A percentile compares a stretch with the other conserved stretches of the same genome.
Evolutionary conservation across 345 rosid genomes (phyloP).

Genomic region (Pseudoturritis turrita): DNA sequence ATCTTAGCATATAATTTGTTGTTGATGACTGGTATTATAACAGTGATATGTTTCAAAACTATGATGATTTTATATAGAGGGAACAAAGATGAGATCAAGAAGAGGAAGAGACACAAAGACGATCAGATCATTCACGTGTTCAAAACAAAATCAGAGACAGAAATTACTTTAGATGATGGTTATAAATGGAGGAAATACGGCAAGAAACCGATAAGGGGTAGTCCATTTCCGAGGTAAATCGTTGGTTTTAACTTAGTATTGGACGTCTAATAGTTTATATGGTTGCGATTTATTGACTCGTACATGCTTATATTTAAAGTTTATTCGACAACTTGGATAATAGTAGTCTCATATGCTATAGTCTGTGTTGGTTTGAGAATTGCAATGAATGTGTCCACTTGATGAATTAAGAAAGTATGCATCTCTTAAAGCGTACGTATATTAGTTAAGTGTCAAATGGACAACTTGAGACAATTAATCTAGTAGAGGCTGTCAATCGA

Average conservation of each 20-base stretch:
- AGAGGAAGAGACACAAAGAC: slow-evolving; percentile 22
- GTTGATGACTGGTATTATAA: neutral
- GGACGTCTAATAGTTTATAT: neutral
- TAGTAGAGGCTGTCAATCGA: neutral
- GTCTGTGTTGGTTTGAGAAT: slow-evolving; percentile 1
- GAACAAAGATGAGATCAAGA: slow-evolving; percentile 21
- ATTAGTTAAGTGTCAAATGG: slow-evolving; percentile 11
- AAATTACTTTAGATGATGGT: slow-evolving; percentile 36
- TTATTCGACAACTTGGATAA: neutral
- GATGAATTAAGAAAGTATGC: slow-evolving; percentile 5
- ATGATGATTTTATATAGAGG: slow-evolving; percentile 11
- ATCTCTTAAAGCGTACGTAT: neutral
- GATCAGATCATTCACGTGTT: slow-evolving; percentile 10
- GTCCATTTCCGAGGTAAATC: slow-evolving; percentile 39
- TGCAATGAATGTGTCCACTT: slow-evolving; percentile 16
- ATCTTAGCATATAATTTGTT: neutral
- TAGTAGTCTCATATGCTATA: slow-evolving; percentile 10
- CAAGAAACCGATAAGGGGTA: slow-evolving; percentile 40
- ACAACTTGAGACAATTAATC: slow-evolving; percentile 16
- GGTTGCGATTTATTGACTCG: neutral
- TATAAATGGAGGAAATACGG: slow-evolving; percentile 51
- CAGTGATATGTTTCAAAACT: neutral
- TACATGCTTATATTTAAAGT: neutral
- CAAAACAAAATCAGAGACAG: slow-evolving; percentile 17
- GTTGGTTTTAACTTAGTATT: neutral